These are phyloP conservation scores for Kurtzmaniella fragi DNA, from an alignment of 805 yeast genomes.

Conservation along the genomic window DNA sequence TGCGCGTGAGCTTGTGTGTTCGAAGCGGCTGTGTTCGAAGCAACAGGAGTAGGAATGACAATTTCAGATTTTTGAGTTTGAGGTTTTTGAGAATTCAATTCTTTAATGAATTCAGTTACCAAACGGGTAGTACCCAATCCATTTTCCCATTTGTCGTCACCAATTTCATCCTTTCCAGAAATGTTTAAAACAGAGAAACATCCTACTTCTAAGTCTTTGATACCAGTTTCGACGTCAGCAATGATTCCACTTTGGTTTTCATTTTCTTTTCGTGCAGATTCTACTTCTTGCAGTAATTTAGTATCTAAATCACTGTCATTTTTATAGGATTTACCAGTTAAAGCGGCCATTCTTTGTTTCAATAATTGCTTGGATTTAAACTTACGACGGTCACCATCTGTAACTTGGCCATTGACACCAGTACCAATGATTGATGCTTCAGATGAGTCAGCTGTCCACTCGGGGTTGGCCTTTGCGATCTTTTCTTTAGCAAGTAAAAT, in stretches of 20 bases:
- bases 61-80: conserved; percentile 1
- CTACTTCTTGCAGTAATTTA: conserved; percentile 47
- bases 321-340: conserved; percentile 63
- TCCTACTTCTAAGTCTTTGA: conserved; percentile 55
- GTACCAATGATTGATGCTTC: conserved; percentile 58
- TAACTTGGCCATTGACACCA: conserved; percentile 82
- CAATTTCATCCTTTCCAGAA: conserved; percentile 40
- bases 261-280: conserved; percentile 48
- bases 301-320: conserved; percentile 52
- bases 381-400: conserved; percentile 76
- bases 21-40: conserved; percentile 7
- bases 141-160: conserved; percentile 70
- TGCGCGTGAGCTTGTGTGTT: conserved; percentile 13
- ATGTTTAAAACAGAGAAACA: conserved; percentile 39
- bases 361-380: conserved; percentile 76
- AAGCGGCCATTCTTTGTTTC: conserved; percentile 85
- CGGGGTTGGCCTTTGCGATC: conserved; percentile 61
- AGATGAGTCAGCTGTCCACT: conserved; percentile 38
- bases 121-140: conserved; percentile 70
- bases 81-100: conserved; percentile 25
- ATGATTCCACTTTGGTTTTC: conserved; percentile 56
- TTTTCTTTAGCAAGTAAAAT: conserved; percentile 56
- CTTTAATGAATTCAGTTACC: conserved; percentile 58
- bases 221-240: conserved; percentile 66
- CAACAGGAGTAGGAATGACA: neutral